Base-by-base conservation (phyloP, 164 flowering plant species). In the Magnolia officinalis region DNA sequence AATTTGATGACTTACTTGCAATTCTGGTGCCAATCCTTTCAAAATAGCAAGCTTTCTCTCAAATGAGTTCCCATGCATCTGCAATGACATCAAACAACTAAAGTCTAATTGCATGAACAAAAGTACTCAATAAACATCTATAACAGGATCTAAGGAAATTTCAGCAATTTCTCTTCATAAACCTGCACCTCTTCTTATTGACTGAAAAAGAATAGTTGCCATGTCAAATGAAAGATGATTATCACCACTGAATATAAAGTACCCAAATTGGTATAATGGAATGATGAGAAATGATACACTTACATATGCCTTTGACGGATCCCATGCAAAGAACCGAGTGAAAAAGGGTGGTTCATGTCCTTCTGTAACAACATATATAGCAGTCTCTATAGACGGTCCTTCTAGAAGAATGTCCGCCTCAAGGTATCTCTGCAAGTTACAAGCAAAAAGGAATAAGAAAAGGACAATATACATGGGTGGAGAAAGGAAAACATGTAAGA, bases 41-140 rank as follows among this genome's bases (percentile, higher is more conserved):
- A 91, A 70, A 29, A 86, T 70, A 59, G 94, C 90, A 77, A 91
- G 94, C 88, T 88, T 91, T 78, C 92, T 84, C 82, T 91, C 89
- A 80, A 89, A 91, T 52, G 96, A 87, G 80, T 85, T 91, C 18
- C 96, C 94, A 68, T 77, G 85, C 88, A 90, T 84, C 96, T 91
- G 67, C 72, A 81, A 73, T 16, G 16, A 13, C 51, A 63, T 10
- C 8, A 50, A 61, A 24, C 5, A 55, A 55, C 13, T 11, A 11
- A 16, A 55, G 18, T 55, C 16, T 55, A 55, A 55, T 55, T 55
- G 16, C 61, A 55, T 55, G 18, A 55, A 19, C 13, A 55, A 55
- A 55, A 37, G 45, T 5, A 37, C 6, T 55, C 61, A 55, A 55
- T 3, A 55, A 55, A 55, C 45, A 37, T 37, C 45, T 37, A 37